Evolutionary conservation across 345 rosid genomes (phyloP).

Genomic region (Citrus inodora): DNA sequence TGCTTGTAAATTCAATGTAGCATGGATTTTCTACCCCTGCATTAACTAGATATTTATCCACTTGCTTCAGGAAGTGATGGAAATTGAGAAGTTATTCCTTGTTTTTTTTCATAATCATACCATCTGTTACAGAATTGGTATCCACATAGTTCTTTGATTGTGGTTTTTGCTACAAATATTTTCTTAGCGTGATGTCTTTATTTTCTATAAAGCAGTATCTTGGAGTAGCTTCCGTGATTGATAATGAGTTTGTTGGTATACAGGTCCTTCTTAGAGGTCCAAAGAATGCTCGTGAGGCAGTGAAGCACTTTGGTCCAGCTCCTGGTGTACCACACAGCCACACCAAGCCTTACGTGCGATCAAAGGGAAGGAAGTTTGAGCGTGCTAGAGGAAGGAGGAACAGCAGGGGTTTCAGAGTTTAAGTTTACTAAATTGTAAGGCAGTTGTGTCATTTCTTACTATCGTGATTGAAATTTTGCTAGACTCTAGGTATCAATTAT

Average conservation of each 20-base stretch:
- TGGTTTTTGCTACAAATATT: background rate
- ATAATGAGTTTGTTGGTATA: background rate
- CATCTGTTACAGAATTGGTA: background rate
- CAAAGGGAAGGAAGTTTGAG: constrained; percentile 92
- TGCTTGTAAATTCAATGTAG: background rate
- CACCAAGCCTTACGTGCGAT: constrained; percentile 81
- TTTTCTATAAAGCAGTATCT: too few relatives aligned
- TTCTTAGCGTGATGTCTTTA: background rate
- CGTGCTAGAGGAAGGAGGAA: constrained; percentile 86
- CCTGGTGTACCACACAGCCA: constrained; percentile 98
- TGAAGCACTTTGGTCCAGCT: constrained; percentile 95
- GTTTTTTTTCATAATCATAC: background rate
- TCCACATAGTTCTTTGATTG: background rate
- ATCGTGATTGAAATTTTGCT: constrained; percentile 35
- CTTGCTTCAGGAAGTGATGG: background rate
- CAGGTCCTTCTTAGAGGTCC: constrained; percentile 96
- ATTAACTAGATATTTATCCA: background rate
- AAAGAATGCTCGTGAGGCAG: constrained; percentile 93
- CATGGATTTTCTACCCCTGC: background rate
- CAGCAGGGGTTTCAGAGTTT: constrained; percentile 77
- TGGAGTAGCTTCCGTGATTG: background rate
- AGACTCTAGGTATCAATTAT: constrained; percentile 26
- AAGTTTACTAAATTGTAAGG: constrained; percentile 25
- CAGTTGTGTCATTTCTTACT: constrained; percentile 20
- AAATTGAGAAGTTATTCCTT: background rate